Evolutionary conservation across 352 stramenopile species (phyloP).

Genomic region (Hyaloperonospora brassicae): DNA sequence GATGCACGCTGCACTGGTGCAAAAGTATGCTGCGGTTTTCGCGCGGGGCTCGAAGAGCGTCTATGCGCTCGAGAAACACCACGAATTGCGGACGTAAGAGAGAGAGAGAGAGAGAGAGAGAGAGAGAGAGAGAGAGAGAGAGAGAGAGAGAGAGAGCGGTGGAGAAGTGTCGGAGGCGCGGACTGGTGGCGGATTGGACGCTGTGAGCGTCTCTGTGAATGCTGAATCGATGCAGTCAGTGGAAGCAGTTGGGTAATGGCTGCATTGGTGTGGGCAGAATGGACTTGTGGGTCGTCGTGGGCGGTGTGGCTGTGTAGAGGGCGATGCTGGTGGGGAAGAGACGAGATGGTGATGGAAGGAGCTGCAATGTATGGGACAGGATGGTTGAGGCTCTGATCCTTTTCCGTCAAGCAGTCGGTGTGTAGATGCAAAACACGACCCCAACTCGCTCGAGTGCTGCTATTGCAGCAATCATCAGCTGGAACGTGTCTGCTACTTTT

Average conservation of each 20-base stretch:
- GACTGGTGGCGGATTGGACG: background rate
- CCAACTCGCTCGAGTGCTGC: no score
- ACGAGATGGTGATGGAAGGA: no score
- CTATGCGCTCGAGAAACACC: slow-evolving; percentile 73
- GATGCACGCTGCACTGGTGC: slow-evolving; percentile 45
- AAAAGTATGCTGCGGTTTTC: slow-evolving; percentile 70
- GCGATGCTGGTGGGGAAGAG: no score
- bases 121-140: slow-evolving; percentile 3
- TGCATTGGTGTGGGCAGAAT: background rate
- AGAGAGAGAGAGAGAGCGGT: slow-evolving; percentile 4
- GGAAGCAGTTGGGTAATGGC: background rate
- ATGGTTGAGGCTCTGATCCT: no score
- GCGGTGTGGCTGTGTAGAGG: no score
- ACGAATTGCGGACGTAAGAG: slow-evolving; percentile 41
- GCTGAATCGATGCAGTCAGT: no score
- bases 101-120: slow-evolving; percentile 3
- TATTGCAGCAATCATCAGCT: no score
- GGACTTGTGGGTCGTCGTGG: background rate
- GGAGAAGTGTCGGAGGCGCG: background rate
- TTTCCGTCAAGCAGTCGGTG: no score
- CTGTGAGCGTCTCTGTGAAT: background rate
- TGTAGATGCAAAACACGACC: no score
- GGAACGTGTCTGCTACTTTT: no score
- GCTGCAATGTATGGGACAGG: no score
- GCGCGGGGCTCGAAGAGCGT: slow-evolving; percentile 53